Conservation (phyloP, 1,284 basidiomycete genomes). For the Xanthoconium separans region DNA sequence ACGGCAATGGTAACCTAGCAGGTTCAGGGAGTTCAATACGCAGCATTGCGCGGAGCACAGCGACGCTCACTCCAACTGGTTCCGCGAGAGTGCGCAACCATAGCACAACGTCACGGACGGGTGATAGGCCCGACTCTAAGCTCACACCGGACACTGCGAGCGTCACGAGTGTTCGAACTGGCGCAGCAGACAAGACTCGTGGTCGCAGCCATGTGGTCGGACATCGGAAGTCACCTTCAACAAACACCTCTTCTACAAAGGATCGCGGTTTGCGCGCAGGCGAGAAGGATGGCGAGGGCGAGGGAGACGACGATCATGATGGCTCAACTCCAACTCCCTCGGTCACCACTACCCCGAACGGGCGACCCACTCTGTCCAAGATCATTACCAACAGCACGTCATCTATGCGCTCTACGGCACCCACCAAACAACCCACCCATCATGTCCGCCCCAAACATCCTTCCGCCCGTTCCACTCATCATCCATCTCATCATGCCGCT, state of each 20-base stretch:
- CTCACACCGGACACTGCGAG: constrained; percentile 46
- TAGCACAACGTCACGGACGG: constrained; percentile 23
- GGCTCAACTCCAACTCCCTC: constrained; percentile 18
- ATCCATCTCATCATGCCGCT: constrained; percentile 17
- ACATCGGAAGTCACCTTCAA: constrained; percentile 26
- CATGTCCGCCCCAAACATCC: constrained; percentile 24
- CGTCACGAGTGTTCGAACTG: constrained; percentile 21
- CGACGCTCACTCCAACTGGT: constrained; percentile 32
- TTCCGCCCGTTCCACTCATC: constrained; percentile 23
- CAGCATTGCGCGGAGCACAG: constrained; percentile 45
- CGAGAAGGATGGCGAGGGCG: constrained; percentile 9
- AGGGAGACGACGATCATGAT: constrained; percentile 18
- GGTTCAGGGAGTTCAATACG: constrained; percentile 40
- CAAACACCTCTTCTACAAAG: constrained; percentile 5
- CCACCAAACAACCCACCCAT: constrained; percentile 13
- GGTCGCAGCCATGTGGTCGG: constrained; percentile 12
- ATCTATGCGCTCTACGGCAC: constrained; percentile 32
- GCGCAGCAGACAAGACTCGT: constrained; percentile 24
- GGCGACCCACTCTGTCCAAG: constrained; percentile 28
- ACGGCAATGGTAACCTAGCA: constrained; percentile 23
- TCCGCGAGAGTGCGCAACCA: constrained; percentile 28
- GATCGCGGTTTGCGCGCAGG: not conserved
- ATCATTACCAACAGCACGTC: constrained; percentile 27
- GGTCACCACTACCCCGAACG: constrained; percentile 12
- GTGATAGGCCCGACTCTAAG: constrained; percentile 63